Evolutionary conservation across 78 protist genomes (phyloP).

Genomic region (Tieghemostelium lacteum): DNA sequence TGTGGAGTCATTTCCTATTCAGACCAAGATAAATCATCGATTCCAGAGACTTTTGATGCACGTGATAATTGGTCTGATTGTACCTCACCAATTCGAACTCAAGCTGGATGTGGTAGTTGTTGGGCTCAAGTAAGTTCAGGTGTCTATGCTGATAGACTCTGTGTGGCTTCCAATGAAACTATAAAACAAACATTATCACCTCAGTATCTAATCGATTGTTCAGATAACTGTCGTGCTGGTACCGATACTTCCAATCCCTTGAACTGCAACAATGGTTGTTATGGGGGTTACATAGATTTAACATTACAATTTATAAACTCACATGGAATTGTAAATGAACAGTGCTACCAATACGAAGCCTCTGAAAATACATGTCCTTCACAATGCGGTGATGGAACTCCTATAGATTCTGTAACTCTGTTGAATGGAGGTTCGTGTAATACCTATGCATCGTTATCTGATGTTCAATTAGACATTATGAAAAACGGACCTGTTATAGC

Average conservation of each 20-base stretch:
- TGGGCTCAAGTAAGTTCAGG: conserved; percentile 65
- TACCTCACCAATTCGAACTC: conserved; percentile 40
- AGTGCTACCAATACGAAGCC: conserved; percentile 31
- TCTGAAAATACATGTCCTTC: conserved; percentile 24
- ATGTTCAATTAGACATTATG: conserved; percentile 52
- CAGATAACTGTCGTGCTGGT: not conserved
- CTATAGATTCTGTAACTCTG: not conserved
- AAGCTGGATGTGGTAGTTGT: conserved; percentile 47
- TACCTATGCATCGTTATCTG: not conserved
- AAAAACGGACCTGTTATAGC: conserved; percentile 61
- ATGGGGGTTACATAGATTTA: conserved; percentile 21
- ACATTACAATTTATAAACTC: not conserved
- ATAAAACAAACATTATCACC: conserved; percentile 45
- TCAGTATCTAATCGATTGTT: conserved; percentile 46
- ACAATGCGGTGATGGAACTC: conserved; percentile 23
- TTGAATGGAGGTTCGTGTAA: not conserved
- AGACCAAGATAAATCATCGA: not conserved
- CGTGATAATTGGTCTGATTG: conserved; percentile 37
- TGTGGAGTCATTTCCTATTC: not conserved
- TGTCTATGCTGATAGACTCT: conserved; percentile 38
- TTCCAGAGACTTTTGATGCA: conserved; percentile 38
- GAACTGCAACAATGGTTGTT: conserved; percentile 45
- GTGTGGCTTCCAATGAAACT: conserved; percentile 1
- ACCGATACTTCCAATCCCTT: not conserved
- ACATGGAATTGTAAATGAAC: conserved; percentile 18